These are phyloP conservation scores for Blastobotrys raffinosifermentans DNA, from an alignment of 1,139 yeast genomes.

Conservation along the genomic window DNA sequence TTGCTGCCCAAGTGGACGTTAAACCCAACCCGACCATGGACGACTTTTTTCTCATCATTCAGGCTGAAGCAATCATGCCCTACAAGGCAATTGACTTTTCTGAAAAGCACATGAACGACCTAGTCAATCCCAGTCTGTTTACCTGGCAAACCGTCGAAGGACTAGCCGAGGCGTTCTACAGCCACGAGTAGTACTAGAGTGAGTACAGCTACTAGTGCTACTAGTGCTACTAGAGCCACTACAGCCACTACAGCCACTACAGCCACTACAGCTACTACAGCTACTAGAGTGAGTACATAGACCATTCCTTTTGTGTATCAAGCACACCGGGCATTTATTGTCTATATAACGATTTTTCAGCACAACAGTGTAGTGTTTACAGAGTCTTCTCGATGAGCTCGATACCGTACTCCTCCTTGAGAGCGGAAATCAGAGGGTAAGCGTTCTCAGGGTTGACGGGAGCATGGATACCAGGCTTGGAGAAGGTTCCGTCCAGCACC, in stretches of 20 bases:
- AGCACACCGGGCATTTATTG: background rate
- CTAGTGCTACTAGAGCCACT: too few relatives aligned
- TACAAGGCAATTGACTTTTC: conserved; percentile 30
- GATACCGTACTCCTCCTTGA: conserved; percentile 85
- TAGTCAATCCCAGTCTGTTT: conserved; percentile 52
- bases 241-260: too few relatives aligned
- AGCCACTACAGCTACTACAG: too few relatives aligned
- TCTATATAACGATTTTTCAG: too few relatives aligned
- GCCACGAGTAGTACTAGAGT: too few relatives aligned
- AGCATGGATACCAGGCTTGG: conserved; percentile 79
- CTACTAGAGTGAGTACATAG: too few relatives aligned
- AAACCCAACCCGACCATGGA: background rate
- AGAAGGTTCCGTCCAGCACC: conserved; percentile 77
- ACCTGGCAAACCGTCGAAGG: conserved; percentile 39
- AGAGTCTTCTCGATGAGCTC: conserved; percentile 73
- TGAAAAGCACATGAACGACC: conserved; percentile 40
- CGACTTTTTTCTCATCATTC: conserved; percentile 28
- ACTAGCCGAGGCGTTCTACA: background rate
- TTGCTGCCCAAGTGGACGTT: conserved; percentile 31
- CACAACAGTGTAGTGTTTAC: too few relatives aligned
- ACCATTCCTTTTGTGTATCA: too few relatives aligned
- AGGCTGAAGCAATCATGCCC: conserved; percentile 4
- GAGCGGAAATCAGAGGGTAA: conserved; percentile 82
- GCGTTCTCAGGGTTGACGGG: conserved; percentile 90
- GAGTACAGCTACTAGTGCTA: too few relatives aligned